Evolutionary conservation across 208 protist species (phyloP).

Genomic region (Trypanosomatidae sp.): DNA sequence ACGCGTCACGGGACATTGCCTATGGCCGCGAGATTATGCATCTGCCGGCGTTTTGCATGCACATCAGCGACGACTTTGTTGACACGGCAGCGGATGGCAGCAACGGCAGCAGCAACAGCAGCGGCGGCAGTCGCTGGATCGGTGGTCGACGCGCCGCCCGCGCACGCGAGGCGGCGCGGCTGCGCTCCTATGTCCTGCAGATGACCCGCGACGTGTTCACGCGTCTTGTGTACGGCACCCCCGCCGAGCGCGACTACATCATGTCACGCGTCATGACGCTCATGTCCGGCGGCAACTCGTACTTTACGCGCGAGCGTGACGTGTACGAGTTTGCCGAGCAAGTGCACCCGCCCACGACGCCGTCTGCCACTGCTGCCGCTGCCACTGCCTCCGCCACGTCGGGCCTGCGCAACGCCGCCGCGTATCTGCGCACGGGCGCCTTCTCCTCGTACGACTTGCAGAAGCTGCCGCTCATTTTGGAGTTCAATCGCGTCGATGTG

Average conservation of each 20-base stretch:
- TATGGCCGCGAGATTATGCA: slow-evolving; percentile 77
- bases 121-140: too few species aligned
- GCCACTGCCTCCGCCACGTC: too few species aligned
- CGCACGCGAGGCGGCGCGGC: too few species aligned
- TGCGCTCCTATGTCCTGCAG: too few species aligned
- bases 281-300: slow-evolving; percentile 73
- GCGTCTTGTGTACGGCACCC: slow-evolving; percentile 35
- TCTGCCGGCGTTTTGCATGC: slow-evolving; percentile 61
- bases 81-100: too few species aligned
- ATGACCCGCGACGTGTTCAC: slow-evolving; percentile 65
- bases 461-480: slow-evolving; percentile 67
- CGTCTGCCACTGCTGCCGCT: too few species aligned
- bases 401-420: slow-evolving; percentile 53
- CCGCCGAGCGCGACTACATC: slow-evolving; percentile 54
- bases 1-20: slow-evolving; percentile 53
- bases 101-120: slow-evolving; percentile 48
- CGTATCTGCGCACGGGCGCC: slow-evolving; percentile 51
- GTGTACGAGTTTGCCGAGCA: slow-evolving; percentile 77
- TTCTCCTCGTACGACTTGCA: slow-evolving; percentile 78
- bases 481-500: slow-evolving; percentile 80
- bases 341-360: slow-evolving; percentile 37
- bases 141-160: too few species aligned
- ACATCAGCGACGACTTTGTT: slow-evolving; percentile 42
- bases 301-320: slow-evolving; percentile 76
- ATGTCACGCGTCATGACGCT: slow-evolving; percentile 59